phyloP scores from a whole-genome alignment of 306 rosid genomes.

The Vigna reflexopilosa region DNA sequence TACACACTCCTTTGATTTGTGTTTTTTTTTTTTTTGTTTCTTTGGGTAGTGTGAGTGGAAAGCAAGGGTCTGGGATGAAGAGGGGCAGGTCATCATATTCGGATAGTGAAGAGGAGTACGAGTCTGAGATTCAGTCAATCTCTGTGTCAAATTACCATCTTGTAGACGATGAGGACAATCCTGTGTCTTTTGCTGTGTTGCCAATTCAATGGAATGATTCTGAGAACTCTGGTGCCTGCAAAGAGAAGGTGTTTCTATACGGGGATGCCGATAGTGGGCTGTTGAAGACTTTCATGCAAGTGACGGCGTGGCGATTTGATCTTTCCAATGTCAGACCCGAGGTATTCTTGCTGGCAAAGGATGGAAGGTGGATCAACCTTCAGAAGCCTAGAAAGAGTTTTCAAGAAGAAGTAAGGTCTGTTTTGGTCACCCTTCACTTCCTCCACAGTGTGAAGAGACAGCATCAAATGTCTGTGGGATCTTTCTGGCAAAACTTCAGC shows the following conservation, averaged over 20 bases:
- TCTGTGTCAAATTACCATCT: slow-evolving; percentile 72
- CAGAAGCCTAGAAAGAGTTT: slow-evolving; percentile 76
- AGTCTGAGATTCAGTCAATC: slow-evolving; percentile 33
- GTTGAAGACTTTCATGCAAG: slow-evolving; percentile 58
- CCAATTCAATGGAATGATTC: slow-evolving; percentile 74
- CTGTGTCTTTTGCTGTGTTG: slow-evolving; percentile 62
- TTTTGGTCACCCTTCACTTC: slow-evolving; percentile 65
- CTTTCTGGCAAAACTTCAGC: slow-evolving; percentile 69
- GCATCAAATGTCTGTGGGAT: slow-evolving; percentile 51
- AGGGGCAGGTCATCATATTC: slow-evolving; percentile 55
- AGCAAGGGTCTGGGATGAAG: slow-evolving; percentile 34
- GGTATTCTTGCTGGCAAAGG: slow-evolving; percentile 70
- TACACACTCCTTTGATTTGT: not conserved
- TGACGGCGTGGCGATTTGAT: slow-evolving; percentile 79
- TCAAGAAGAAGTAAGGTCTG: slow-evolving; percentile 57
- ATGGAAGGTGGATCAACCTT: slow-evolving; percentile 65
- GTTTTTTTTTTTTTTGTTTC: not conserved
- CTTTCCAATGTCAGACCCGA: slow-evolving; percentile 59
- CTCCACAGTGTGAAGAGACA: slow-evolving; percentile 58
- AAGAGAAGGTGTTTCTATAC: slow-evolving; percentile 48
- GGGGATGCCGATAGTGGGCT: slow-evolving; percentile 66
- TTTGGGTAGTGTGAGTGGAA: slow-evolving; percentile 10
- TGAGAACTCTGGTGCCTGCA: slow-evolving; percentile 29
- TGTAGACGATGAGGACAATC: slow-evolving; percentile 55
- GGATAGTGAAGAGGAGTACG: slow-evolving; percentile 60